Percentiles rank a stretch among this genome's conserved stretches.
Evolutionary conservation across 305 asterid genomes (phyloP).

Genomic region (Rubia tinctorum): DNA sequence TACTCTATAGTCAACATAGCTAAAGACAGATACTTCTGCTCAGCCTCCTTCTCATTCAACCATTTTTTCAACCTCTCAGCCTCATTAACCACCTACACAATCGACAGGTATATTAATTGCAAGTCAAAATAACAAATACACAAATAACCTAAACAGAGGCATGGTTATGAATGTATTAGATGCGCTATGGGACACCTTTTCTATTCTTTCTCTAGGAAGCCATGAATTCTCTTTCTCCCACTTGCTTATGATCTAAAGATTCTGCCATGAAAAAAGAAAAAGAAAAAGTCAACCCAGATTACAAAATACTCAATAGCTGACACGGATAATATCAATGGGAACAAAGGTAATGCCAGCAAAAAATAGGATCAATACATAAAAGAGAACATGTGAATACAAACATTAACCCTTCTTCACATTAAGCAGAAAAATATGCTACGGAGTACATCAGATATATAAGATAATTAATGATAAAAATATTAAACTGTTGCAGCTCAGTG

Average conservation of each 20-base stretch:
- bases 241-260: constrained; percentile 59
- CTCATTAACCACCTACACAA: constrained; percentile 49
- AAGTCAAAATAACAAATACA: constrained; percentile 4
- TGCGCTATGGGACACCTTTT: constrained; percentile 53
- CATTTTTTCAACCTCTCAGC: constrained; percentile 82
- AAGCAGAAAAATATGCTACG: constrained; percentile 1
- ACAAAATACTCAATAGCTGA: background rate
- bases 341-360: no score
- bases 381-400: background rate
- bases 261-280: constrained; percentile 16
- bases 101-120: constrained; percentile 2
- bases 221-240: constrained; percentile 89
- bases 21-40: constrained; percentile 49
- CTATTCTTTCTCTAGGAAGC: constrained; percentile 83
- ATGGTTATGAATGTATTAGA: constrained; percentile 13
- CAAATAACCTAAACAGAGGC: constrained; percentile 6
- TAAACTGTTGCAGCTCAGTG: constrained; percentile 62
- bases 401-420: background rate
- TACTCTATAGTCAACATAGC: background rate
- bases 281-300: constrained; percentile 16
- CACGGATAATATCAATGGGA: background rate
- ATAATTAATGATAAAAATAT: constrained; percentile 4
- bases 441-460: background rate
- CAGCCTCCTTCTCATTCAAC: constrained; percentile 82
- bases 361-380: background rate